Evolutionary conservation across 352 stramenopile genomes (phyloP), one percentile per base, ranked within the genome.

Genomic region (Stephanocyclus meneghinianus): DNA sequence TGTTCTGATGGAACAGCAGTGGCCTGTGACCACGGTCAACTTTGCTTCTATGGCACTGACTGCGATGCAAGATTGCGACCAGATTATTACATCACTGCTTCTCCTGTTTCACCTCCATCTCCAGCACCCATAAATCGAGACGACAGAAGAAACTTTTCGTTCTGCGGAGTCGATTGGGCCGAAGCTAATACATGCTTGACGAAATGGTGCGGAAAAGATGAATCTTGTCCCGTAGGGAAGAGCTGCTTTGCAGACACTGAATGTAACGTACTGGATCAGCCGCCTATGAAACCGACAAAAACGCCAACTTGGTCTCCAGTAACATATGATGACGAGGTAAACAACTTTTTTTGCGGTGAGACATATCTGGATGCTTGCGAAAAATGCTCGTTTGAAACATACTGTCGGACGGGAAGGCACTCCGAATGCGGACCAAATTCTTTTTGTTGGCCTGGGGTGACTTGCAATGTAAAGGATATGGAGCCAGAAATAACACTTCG

Each of bases 391-490:
- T 15, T 26, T 42, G 45, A 71, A 51, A 64, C 59, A 18, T 51
- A 77, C 53, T 77, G 70, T 48, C 71, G 37, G 26, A 55, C 63
- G 15, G 63, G 63, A 2, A 55, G 63, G 32, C 57, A 77, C 26
- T 11, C 2, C 16, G 70, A 77, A 8, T 77, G 70, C 35, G 44
- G 26, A 26, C 10, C 2, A 13, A 37, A 37, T 55, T 16, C 29
- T 64, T 77, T 62, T 55, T 77, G 70, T 42, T 77, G 70, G 70
- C 45, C 57, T 32, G 70, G 59, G 21, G 70, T 77, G 2, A 21
- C 70, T 32, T 77, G 70, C 47, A 77, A 77, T 51, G n/a, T 71
- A 8, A 50, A 60, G 40, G 70, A 77, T 44, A 48, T 77, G 47
- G 32, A 42, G 2, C 70, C 35, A 21, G 32, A 61, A 5, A 77